Base-by-base conservation (phyloP, 2,329 filamentous ascomycete genomes). In the Blastomyces emzantsi region DNA sequence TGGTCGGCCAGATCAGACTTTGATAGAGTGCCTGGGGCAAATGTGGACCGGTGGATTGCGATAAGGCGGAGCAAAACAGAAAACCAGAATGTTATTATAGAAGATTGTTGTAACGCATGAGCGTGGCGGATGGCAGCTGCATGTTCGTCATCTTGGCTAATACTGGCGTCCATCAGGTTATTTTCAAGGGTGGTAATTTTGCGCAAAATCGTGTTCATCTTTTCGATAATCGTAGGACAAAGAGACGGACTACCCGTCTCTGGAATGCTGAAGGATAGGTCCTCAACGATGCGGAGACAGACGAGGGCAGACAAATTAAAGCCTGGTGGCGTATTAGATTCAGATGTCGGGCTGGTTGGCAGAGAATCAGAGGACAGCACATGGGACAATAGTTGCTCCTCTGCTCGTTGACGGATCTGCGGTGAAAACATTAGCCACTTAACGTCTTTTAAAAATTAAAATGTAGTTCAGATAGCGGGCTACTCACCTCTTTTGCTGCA, bases 21-120 rank as follows among this genome's bases (percentile, higher is more conserved):
- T 69, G 55, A 64, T 67, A 66, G 63, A 68, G 63, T 54, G 68
- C 63, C 58, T 68, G 52, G 63, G 47, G 66, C 67, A 66, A 79
- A 76, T 3, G 73, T 71, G 19, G 73, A 68, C 15, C 76, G 75
- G 54, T 79, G 77, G 33, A 79, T 71, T 39, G 75, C 70, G 11
- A 77, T 68, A 65, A 79, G 73, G 49, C 74, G 71, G 5, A 79
- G 70, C 43, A 79, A 66, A 47, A 75, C 70, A n/a, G 73, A 76
- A 63, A 77, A 75, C 75, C 76, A 78, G 62, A 77, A 75, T 9
- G 72, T 70, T 47, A 77, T 39, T 39, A 39, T 68, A 13, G 68
- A 68, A 49, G 70, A 69, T 67, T 75, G 72, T 25, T 72, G 72
- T 6, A 67, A 67, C 41, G 68, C 62, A 8, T 72, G 64, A n/a